Base-by-base conservation (phyloP, 2,329 filamentous ascomycete species). In the Xylaria sp. region DNA sequence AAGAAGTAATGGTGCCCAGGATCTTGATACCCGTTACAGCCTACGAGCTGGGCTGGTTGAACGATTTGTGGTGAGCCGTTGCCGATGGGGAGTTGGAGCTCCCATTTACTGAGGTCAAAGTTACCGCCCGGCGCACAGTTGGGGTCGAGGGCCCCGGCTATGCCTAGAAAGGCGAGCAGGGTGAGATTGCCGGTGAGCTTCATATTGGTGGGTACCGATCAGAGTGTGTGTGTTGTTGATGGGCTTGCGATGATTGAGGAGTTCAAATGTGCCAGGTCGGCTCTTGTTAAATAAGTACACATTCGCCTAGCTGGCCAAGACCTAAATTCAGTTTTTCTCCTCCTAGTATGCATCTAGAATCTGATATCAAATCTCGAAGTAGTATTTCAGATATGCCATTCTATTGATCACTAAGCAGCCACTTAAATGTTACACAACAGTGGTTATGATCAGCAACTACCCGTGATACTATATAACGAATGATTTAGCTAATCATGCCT, bases 1-100 rank as follows among this genome's bases (percentile, higher is more conserved):
- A 68, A 68, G 57, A 68, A 68, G 50, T 68, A 68, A 45, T 68
- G 66, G 30, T 68, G 66, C 12, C 66, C 66, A 18, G 66, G 62
- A 55, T 68, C 66, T 41, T 68, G 66, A 53, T 68, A 68, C 36
- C 66, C 66, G 53, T 18, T 61, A 53, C 66, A 68, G 52, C 66
- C 62, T 20, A 48, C 52, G 20, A 68, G 62, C 30, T 68, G 61
- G 34, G 28, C 56, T 43, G 61, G 61, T 65, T 12, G 20, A 23
- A 68, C 43, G 43, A 65, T 68, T 45, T 65, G 56, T 20, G 66
- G 66, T 18, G 61, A 65, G 43, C 66, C 66, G 43, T 62, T 68
- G 34, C 66, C 66, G 20, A 68, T 68, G 52, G 66, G 66, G 36
- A 68, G 62, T 55, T 68, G 66, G 43, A 68, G 66, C 62, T 68